Percentiles rank a stretch among this genome's conserved stretches.
phyloP scores from a whole-genome alignment of 805 yeast genomes.

The Candida adriatica region DNA sequence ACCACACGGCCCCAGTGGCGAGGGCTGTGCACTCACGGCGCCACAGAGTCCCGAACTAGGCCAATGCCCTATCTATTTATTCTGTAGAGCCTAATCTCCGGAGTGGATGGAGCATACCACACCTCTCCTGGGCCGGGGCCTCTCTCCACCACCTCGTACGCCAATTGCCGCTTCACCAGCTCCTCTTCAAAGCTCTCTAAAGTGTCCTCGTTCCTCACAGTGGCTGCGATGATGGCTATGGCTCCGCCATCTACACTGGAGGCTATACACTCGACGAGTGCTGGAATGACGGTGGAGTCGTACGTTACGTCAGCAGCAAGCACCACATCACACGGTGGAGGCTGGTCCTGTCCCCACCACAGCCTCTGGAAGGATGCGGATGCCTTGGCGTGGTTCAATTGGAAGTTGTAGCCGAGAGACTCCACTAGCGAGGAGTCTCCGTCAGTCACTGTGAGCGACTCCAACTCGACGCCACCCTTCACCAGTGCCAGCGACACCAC shows the following conservation, averaged over 20 bases:
- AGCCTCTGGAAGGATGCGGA: conserved; percentile 30
- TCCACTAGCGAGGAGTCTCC: conserved; percentile 56
- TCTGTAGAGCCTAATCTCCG: conserved; percentile 6
- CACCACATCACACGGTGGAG: conserved; percentile 36
- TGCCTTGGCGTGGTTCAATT: conserved; percentile 32
- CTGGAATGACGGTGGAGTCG: conserved; percentile 54
- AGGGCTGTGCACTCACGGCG: conserved; percentile 2
- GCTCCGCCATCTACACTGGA: conserved; percentile 17
- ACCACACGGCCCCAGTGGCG: conserved; percentile 2
- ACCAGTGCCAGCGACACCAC: conserved; percentile 46
- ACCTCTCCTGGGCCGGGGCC: conserved; percentile 2
- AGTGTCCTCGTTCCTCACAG: conserved; percentile 60
- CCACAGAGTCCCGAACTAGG: conserved; percentile 4
- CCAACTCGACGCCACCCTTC: conserved; percentile 10
- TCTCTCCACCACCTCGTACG: conserved; percentile 10
- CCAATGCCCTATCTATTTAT: conserved; percentile 1
- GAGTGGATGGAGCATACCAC: conserved; percentile 5
- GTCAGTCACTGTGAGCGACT: conserved; percentile 48
- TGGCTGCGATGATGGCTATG: conserved; percentile 56
- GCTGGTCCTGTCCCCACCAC: conserved; percentile 52
- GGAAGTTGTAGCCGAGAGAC: conserved; percentile 36
- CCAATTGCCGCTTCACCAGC: conserved; percentile 21
- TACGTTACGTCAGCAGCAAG: conserved; percentile 89
- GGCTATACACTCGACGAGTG: conserved; percentile 41
- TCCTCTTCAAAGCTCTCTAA: conserved; percentile 34